Base-by-base conservation (phyloP, 352 stramenopile species). In the Phytophthora megakarya region DNA sequence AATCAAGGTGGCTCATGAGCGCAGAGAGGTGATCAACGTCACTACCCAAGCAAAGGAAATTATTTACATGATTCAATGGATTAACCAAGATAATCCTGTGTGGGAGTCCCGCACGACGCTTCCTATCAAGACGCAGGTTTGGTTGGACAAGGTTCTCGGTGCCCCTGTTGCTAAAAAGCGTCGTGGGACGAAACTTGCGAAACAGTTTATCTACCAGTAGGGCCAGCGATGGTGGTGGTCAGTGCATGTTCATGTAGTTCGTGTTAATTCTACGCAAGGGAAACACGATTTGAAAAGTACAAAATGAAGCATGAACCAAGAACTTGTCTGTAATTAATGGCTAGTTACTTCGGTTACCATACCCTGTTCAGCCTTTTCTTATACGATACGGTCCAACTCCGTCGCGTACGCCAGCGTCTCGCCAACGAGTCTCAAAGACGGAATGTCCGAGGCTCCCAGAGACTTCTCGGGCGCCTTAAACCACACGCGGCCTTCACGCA, bases 371-470 rank as follows among this genome's bases (percentile, higher is more conserved):
- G 7, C 13, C 28, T 47, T 32, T 6, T 35, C 45, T 67, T 93
- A 97, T 49, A 97, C 90, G 63, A 97, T 97, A 61, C 90, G 87
- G 70, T 97, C 90, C 45, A 99, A 81, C 73, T 99, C 96, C 28
- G 95, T 98, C 26, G 96, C 96, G 78, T 98, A 98, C 67, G 88
- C 96, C 21, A 99, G 81, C 63, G 81, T 98, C 75, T 99, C 95
- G 19, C 88, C 78, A 43, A 98, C 97, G 47, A 98, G 81, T 69
- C 97, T 92, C 76, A 98, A 89, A 38, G 88, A 97, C 26, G 95
- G 94, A 70, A 99, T 98, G 71, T 98, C 95, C 12, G 75, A 78
- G 1, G 90, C 93, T 18, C 86, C 82, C 5, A 93, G 69, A 15
- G 78, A 90, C 72, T 97, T 98, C 49, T 90, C 81, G 2, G 89